Conservation (phyloP, 148 eudicot genomes). For the Cornus controversa region DNA sequence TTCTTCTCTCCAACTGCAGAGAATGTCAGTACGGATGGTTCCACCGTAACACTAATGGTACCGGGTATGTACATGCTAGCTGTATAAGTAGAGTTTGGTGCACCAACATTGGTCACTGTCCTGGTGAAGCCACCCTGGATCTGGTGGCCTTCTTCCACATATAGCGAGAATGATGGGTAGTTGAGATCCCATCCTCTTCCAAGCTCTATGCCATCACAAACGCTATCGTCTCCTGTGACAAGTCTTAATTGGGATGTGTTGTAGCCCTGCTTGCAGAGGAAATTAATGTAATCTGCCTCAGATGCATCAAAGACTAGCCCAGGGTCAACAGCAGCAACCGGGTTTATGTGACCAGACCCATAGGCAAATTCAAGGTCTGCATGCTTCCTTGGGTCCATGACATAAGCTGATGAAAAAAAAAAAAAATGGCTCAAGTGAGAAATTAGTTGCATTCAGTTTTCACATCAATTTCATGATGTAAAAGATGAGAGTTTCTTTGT, state of each 20-base stretch:
- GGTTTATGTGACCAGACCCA: constrained; percentile 13
- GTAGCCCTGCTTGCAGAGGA: constrained; percentile 12
- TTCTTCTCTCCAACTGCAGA: constrained; percentile 2
- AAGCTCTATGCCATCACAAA: neutral
- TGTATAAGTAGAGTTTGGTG: neutral
- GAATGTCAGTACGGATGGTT: neutral
- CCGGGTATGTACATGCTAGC: neutral
- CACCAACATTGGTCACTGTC: constrained; percentile 11
- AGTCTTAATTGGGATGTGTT: neutral
- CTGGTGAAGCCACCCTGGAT: neutral
- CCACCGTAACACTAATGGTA: neutral
- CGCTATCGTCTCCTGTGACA: constrained; percentile 2
- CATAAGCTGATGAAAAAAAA: neutral
- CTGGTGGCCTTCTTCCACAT: neutral
- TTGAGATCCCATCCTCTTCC: constrained; percentile 17
- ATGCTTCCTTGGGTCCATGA: constrained; percentile 4
- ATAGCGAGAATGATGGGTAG: constrained; percentile 14
- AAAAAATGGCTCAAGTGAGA: neutral
- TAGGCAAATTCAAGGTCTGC: constrained; percentile 8
- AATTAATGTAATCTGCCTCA: constrained; percentile 1
- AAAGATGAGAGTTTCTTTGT: neutral
- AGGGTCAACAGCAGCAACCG: neutral
- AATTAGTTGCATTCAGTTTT: neutral
- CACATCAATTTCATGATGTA: neutral
- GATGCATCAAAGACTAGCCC: constrained; percentile 11